Percentiles rank a stretch among this genome's conserved stretches.
Conservation (phyloP, 192 early-diverging fungal genomes). For the Chytriomyces sp. region DNA sequence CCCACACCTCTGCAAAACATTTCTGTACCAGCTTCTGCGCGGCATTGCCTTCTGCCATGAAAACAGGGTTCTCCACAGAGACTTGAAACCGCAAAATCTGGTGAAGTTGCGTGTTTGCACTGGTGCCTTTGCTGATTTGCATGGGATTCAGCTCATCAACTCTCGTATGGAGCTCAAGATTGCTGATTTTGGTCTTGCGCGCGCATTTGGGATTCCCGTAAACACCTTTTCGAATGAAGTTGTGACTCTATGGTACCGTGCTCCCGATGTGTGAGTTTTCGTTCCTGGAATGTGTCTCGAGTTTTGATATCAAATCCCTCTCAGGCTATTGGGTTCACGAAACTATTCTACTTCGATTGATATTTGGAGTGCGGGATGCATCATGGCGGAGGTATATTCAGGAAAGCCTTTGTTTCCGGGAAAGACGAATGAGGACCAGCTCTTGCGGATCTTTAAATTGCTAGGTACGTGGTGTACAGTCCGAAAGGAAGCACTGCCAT, state of each 20-base stretch:
- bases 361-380: conserved; percentile 98
- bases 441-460: conserved; percentile 89
- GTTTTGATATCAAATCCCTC: neutral
- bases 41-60: conserved; percentile 98
- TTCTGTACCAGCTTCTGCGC: conserved; percentile 95
- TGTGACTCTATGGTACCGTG: conserved; percentile 97
- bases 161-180: conserved; percentile 62
- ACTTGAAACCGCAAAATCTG: conserved; percentile 74
- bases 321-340: conserved; percentile 80
- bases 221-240: conserved; percentile 98
- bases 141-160: conserved; percentile 83
- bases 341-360: conserved; percentile 96
- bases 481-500: too few relatives aligned
- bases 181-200: conserved; percentile 95
- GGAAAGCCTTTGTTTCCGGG: conserved; percentile 96
- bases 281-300: neutral
- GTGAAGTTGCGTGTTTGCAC: conserved; percentile 44
- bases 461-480: conserved; percentile 56
- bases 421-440: conserved; percentile 85
- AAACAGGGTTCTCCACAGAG: conserved; percentile 90
- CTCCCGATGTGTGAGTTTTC: conserved; percentile 74
- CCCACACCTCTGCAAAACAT: conserved; percentile 67
- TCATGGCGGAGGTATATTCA: conserved; percentile 82
- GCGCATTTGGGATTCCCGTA: conserved; percentile 95
- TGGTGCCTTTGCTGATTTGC: conserved; percentile 32